Evolutionary conservation across 306 rosid genomes (phyloP), one percentile per base, ranked within the genome.

Genomic region (Quercus berberidifolia): DNA sequence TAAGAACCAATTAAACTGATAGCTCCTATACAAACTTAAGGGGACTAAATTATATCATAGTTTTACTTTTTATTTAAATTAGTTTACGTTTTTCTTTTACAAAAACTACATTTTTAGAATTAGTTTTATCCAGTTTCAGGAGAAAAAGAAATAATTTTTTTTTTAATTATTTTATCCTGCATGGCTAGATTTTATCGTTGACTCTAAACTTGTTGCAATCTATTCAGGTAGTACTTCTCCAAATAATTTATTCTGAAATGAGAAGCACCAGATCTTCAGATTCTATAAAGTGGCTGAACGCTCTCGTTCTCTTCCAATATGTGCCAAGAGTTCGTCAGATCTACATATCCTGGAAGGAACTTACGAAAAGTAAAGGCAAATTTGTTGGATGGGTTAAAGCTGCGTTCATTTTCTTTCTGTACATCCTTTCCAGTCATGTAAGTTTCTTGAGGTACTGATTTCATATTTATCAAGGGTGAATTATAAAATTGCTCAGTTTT

Each of bases 351-450:
- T 92, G 90, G 83, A 87, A 85, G 85, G 97, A 94, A 85, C 97
- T 92, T 73, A 90, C 93, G 21, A 89, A 91, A 90, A 83, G 93
- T 43, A 89, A 97, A 18, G 93, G 94, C 73, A 91, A 88, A 75
- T 90, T 94, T 72, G 91, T 92, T 8, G 94, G 91, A 17, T 92
- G 97, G 98, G 97, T 96, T 60, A 97, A 97, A 86, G 98, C 97
- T 78, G 97, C 93, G 65, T 91, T 93, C 80, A 93, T 89, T 84
- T 96, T 93, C 82, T 87, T 93, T 56, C 97, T 93, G 35, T 91
- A 94, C 90, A 91, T 94, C 96, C 94, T 92, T 73, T 97, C 98
- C 63, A 88, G 98, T 83, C 98, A 94, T 87, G 98, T 94, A 89
- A 84, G 98, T 89, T 71, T 49, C 54, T 49, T 38, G 46, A 38